phyloP scores from a whole-genome alignment of 768 basidiomycete species.

The Lentinus brumalis region DNA sequence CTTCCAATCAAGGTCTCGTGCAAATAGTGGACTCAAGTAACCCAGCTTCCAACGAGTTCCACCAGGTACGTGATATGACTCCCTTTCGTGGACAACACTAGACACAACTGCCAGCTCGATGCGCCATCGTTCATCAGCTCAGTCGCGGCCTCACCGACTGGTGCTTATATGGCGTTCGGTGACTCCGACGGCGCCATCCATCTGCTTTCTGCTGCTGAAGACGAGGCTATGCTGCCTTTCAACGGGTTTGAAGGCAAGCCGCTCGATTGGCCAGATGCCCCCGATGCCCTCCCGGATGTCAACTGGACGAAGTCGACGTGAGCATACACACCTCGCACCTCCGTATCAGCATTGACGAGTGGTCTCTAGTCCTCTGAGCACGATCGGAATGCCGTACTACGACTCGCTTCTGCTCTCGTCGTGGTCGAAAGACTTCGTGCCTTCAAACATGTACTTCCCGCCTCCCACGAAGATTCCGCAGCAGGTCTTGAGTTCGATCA shows the following conservation, averaged over 20 bases:
- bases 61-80: conserved; percentile 58
- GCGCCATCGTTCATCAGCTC: conserved; percentile 77
- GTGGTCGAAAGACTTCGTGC: conserved; percentile 56
- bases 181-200: conserved; percentile 86
- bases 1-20: conserved; percentile 80
- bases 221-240: conserved; percentile 63
- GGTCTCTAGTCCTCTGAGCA: conserved; percentile 75
- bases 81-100: not conserved
- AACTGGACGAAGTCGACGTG: conserved; percentile 86
- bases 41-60: conserved; percentile 70
- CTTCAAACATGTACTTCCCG: conserved; percentile 52
- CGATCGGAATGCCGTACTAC: conserved; percentile 89
- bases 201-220: conserved; percentile 72
- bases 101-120: conserved; percentile 52
- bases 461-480: conserved; percentile 79
- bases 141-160: conserved; percentile 80
- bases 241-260: conserved; percentile 90
- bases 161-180: conserved; percentile 91
- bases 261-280: conserved; percentile 80
- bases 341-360: not conserved
- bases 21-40: conserved; percentile 84
- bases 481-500: conserved; percentile 76
- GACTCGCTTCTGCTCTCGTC: conserved; percentile 71
- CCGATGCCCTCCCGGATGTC: conserved; percentile 67
- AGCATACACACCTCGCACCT: conserved; percentile 25